Percentiles rank a stretch among this genome's conserved stretches.
phyloP scores from a whole-genome alignment of 176 grass and related monocot species.

The Poa pratensis region DNA sequence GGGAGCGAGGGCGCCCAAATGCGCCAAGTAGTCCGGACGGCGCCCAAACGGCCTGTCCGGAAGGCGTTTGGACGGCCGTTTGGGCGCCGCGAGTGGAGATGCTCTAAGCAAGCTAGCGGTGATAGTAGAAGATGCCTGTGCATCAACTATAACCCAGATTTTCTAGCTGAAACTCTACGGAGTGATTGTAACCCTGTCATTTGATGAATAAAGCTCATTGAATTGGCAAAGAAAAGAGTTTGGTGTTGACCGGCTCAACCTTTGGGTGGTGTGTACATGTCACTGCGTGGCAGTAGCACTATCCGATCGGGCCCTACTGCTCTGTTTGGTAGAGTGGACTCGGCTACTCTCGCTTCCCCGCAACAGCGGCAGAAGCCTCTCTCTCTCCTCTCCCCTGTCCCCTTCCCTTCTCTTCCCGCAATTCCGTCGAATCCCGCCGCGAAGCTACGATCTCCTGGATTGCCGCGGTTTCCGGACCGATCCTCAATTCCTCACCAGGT shows the following conservation, averaged over 20 bases:
- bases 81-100: too few relatives aligned
- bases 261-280: slow-evolving; percentile 3
- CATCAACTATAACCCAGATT: too few relatives aligned
- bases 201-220: too few relatives aligned
- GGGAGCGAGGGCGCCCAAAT: too few relatives aligned
- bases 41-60: too few relatives aligned
- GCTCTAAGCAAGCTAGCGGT: too few relatives aligned
- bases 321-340: slow-evolving; percentile 12
- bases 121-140: too few relatives aligned
- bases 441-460: not conserved
- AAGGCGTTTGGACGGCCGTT: too few relatives aligned
- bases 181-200: too few relatives aligned
- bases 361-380: not conserved
- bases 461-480: not conserved
- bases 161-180: too few relatives aligned
- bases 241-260: slow-evolving; percentile 6
- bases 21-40: too few relatives aligned
- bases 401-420: not conserved
- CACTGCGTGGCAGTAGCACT: slow-evolving; percentile 4
- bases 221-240: too few relatives aligned
- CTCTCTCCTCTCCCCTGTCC: slow-evolving; percentile 12
- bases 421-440: slow-evolving; percentile 31
- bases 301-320: not conserved
- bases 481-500: not conserved
- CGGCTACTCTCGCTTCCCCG: not conserved